Conservation (phyloP, 1,139 yeast species). For the Blastobotrys illinoisensis region DNA sequence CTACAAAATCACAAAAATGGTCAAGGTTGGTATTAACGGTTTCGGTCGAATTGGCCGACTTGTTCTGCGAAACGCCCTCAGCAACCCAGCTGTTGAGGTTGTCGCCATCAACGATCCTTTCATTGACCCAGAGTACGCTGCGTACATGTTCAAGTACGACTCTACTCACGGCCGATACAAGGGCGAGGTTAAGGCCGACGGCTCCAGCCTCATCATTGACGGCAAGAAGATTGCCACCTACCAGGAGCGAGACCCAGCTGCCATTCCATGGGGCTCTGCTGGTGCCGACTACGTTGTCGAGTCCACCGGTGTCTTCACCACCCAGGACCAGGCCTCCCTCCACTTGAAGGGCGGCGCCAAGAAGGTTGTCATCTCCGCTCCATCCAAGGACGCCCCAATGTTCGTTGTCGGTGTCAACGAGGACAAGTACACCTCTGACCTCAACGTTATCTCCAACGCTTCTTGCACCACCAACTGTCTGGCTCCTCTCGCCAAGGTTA, state of each 20-base stretch:
- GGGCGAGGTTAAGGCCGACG: constrained; percentile 62
- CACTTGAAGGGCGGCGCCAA: constrained; percentile 85
- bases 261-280: constrained; percentile 75
- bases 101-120: constrained; percentile 83
- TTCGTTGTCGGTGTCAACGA: constrained; percentile 80
- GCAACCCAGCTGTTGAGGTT: constrained; percentile 63
- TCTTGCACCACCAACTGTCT: constrained; percentile 89
- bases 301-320: constrained; percentile 88
- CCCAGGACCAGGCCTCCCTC: constrained; percentile 67
- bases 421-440: constrained; percentile 64
- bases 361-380: constrained; percentile 86
- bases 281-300: constrained; percentile 79
- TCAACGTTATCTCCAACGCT: constrained; percentile 73
- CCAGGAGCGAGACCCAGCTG: constrained; percentile 74
- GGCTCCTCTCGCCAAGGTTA: constrained; percentile 82
- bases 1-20: constrained; percentile 26
- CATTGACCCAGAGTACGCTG: constrained; percentile 76
- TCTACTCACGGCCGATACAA: constrained; percentile 75
- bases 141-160: constrained; percentile 86
- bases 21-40: constrained; percentile 74
- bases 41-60: constrained; percentile 89
- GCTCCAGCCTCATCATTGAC: constrained; percentile 53
- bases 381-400: constrained; percentile 86
- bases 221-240: constrained; percentile 64
- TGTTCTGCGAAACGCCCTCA: constrained; percentile 69